These are phyloP conservation scores for Tylopilus balloui DNA, from an alignment of 768 basidiomycete genomes.

Conservation along the genomic window DNA sequence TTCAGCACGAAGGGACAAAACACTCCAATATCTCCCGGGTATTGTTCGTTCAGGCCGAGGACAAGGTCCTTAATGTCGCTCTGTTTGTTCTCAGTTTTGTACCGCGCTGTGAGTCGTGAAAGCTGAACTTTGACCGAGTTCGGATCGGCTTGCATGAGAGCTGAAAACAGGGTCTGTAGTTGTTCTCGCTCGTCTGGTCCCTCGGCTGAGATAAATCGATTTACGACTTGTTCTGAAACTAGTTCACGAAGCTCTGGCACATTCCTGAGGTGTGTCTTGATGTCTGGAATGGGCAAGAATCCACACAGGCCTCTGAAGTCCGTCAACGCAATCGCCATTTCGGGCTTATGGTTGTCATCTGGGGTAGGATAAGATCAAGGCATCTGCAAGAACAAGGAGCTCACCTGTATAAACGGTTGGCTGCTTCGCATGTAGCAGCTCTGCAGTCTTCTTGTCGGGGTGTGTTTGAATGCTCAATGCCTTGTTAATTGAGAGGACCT, in stretches of 20 bases:
- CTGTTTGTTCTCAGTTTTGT: constrained; percentile 44
- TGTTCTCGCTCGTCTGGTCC: constrained; percentile 38
- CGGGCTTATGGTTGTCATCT: constrained; percentile 98
- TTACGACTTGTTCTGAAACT: constrained; percentile 52
- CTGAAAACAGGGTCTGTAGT: constrained; percentile 73
- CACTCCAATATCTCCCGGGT: constrained; percentile 88
- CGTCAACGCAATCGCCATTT: constrained; percentile 97
- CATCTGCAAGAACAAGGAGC: constrained; percentile 12
- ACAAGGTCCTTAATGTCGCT: constrained; percentile 59
- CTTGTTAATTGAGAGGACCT: constrained; percentile 85
- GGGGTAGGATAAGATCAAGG: constrained; percentile 9
- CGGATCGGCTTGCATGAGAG: constrained; percentile 77
- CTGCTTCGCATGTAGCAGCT: constrained; percentile 57
- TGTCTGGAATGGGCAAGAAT: constrained; percentile 75
- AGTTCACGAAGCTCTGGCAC: constrained; percentile 77
- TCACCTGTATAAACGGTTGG: constrained; percentile 91
- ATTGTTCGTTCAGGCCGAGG: constrained; percentile 60
- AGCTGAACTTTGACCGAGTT: constrained; percentile 51
- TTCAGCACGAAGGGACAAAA: constrained; percentile 91
- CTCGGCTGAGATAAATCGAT: constrained; percentile 46
- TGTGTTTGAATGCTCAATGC: constrained; percentile 90
- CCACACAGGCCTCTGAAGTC: constrained; percentile 89
- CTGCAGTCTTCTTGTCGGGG: constrained; percentile 81
- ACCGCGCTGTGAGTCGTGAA: constrained; percentile 54
- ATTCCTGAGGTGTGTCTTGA: constrained; percentile 58